phyloP scores from a whole-genome alignment of 2,329 filamentous ascomycete species.

The Claviceps purpurea region DNA sequence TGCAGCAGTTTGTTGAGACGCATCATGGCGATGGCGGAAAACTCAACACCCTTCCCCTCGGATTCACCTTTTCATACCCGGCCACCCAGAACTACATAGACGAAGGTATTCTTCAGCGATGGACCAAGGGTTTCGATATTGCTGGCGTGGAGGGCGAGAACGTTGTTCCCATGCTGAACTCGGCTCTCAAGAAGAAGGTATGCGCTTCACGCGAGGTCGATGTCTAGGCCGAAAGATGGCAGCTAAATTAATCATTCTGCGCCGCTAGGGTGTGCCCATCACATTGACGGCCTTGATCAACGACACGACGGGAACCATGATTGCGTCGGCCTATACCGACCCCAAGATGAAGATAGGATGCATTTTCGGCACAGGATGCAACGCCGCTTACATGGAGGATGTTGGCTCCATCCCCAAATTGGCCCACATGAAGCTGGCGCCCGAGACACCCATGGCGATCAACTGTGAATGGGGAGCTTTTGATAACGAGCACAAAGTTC shows the following conservation, averaged over 20 bases:
- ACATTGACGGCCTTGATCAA: constrained; percentile 91
- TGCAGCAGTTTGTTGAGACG: constrained; percentile 79
- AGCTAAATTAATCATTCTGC: neutral
- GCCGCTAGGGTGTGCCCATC: constrained; percentile 64
- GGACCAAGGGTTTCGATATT: constrained; percentile 97
- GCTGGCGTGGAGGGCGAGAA: constrained; percentile 81
- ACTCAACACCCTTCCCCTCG: constrained; percentile 58
- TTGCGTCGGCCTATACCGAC: constrained; percentile 96
- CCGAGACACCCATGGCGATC: constrained; percentile 79
- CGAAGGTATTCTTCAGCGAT: constrained; percentile 81
- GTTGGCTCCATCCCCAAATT: constrained; percentile 87
- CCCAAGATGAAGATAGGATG: constrained; percentile 85
- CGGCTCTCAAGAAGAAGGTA: constrained; percentile 50
- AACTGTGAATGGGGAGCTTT: constrained; percentile 98
- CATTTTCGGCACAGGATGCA: constrained; percentile 97
- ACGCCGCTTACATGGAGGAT: constrained; percentile 95
- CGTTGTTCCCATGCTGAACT: constrained; percentile 78
- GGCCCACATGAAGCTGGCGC: constrained; percentile 74
- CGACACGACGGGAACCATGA: constrained; percentile 92
- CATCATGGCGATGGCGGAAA: constrained; percentile 58
- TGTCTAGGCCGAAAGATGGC: neutral
- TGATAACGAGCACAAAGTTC: constrained; percentile 81
- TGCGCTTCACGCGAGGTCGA: constrained; percentile 5
- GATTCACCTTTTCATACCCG: constrained; percentile 94
- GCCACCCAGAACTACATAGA: constrained; percentile 89